These are phyloP conservation scores for Friedmanniomyces simplex DNA, from an alignment of 495 filamentous ascomycete species.

Conservation along the genomic window DNA sequence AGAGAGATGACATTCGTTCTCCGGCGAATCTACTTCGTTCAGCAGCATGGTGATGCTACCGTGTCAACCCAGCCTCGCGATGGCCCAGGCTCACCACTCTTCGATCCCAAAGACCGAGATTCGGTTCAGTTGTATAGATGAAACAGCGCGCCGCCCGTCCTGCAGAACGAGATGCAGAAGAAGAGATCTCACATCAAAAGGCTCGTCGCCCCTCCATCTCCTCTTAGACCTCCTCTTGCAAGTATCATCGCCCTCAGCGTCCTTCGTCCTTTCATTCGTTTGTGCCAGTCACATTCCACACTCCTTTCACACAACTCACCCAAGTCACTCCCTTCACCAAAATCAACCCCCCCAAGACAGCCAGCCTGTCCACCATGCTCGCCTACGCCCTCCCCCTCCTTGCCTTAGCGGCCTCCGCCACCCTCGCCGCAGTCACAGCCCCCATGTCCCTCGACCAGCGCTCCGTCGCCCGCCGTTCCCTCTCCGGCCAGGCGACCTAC, in stretches of 20 bases:
- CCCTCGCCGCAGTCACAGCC: conserved; percentile 2
- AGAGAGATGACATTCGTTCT: no score
- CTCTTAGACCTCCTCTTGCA: background rate
- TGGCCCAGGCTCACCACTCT: no score
- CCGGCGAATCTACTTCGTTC: no score
- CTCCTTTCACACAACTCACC: background rate
- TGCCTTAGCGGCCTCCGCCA: conserved; percentile 4
- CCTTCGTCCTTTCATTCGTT: no score
- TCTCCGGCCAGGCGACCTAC: conserved; percentile 9
- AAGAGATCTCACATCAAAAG: background rate
- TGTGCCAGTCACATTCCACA: background rate
- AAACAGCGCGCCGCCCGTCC: background rate
- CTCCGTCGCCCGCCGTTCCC: conserved; percentile 1
- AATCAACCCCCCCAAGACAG: background rate
- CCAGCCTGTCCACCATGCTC: conserved; percentile 12
- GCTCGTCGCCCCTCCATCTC: background rate
- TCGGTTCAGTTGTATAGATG: background rate
- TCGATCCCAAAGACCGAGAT: background rate
- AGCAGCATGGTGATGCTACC: no score
- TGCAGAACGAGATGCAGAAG: background rate
- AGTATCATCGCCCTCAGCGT: background rate
- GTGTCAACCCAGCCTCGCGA: no score
- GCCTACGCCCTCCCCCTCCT: background rate
- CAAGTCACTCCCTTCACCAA: background rate
- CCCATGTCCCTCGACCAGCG: conserved; percentile 8